Evolutionary conservation across 768 basidiomycete genomes (phyloP), one percentile per base, ranked within the genome.

Genomic region (Lepiota venenata): DNA sequence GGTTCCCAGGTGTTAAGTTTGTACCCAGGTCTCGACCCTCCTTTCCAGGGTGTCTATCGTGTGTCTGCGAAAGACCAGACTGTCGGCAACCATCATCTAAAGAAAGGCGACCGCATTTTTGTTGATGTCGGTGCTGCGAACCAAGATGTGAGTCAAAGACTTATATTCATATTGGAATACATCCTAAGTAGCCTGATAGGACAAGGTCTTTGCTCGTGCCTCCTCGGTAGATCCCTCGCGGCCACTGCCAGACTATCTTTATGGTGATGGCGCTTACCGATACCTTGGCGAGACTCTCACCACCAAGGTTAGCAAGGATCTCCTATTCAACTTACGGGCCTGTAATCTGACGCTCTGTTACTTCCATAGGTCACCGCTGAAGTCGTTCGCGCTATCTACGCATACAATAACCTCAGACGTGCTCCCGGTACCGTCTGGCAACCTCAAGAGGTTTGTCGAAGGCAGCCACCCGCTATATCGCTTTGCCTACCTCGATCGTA

Each of bases 1-100:
- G 22, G 37, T 3, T n/a, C 46, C 41, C 39, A 8, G 22, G 22
- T 11, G 2, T 37, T 55, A 12, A 35, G 59, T 52, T 64, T 16
- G 53, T 32, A 48, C 49, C 8, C 49, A 91, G 88, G 90, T 50
- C 72, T 89, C 46, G 84, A 87, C 41, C 88, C 90, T 9, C 78
- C 84, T 2, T 84, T 91, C 73, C 78, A 76, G 50, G 88, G 90
- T 51, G 79, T 81, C 29, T 84, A 79, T 61, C 86, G 86, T 82
- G 1, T 79, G 52, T 77, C 80, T 0, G 65, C 76, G 44, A 73
- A 72, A 46, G 75, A 82, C 37, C 71, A 76, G 29, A 60, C 65
- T 0, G 60, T 85, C 29, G 74, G 74, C 56, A 71, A 69, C 3
- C 64, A 76, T 12, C 61, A 61, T 1, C 63, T 84, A 45, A 72